Evolutionary conservation across 1,284 basidiomycete species (phyloP), one percentile per base, ranked within the genome.

Genomic region (Leucoagaricus sp.): DNA sequence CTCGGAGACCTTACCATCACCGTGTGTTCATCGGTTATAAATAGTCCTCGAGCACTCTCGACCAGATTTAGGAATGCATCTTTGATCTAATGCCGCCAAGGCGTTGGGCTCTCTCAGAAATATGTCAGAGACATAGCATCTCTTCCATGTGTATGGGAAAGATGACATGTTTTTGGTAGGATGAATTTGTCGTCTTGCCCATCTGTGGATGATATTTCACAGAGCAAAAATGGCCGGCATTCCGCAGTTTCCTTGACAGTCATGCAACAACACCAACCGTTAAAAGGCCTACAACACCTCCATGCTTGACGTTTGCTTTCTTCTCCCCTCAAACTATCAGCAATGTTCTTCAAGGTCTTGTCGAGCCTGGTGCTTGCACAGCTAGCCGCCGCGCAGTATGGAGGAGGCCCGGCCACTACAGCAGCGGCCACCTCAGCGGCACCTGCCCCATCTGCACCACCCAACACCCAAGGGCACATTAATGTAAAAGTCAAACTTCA

Each of bases 391-490:
- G 75, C 72, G 9, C 81, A 82, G 63, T 73, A 68, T 59, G 69
- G 70, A 15, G 69, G 70, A 15, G 63, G 33, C 57, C 68, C n/a
- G 57, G 44, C 63, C 6, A 56, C 70, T 12, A 58, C 69, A 2
- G 36, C 72, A 3, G 56, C 66, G 3, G 48, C 67, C 9, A 55
- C 69, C 12, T 59, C 72, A 8, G 54, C 74, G 9, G 65, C 65
- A 9, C 61, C 73, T 12, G 72, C 70, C 7, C 75, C 81, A 4
- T 73, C 77, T 33, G 79, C 79, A 1, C 79, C 81, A 28, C 54
- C 81, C 4, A 65, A 72, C 60, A 75, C 70, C 6, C 10, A 67
- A 36, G 70, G 67, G n/a, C 71, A 76, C 12, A 67, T 80, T 17
- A 82, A 81, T 61, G 82, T 82, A 49, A 17, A 34, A 38, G 23